Conservation (phyloP, 805 yeast genomes). For the Scheffersomyces lignosus region DNA sequence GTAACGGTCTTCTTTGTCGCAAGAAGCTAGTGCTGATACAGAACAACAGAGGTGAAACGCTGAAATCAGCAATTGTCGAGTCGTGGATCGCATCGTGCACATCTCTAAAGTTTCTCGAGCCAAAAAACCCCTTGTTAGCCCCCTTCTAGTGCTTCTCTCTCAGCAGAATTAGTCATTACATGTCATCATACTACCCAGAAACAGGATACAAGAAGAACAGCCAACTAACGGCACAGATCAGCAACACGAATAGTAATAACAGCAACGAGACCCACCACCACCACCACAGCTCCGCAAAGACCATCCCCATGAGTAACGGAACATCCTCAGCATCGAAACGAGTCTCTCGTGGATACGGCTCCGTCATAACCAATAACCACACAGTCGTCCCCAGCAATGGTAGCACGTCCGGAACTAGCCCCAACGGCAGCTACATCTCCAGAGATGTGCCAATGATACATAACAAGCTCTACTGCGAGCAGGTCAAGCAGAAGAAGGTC, state of each 20-base stretch:
- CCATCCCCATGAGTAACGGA: background rate
- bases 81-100: too few species aligned
- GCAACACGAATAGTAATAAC: too few species aligned
- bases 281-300: constrained; percentile 1
- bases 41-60: too few species aligned
- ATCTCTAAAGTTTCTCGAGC: too few species aligned
- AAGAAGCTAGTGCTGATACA: too few species aligned
- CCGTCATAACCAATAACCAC: background rate
- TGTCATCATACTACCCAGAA: too few species aligned
- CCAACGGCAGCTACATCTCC: background rate
- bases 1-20: too few species aligned
- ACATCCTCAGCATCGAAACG: constrained; percentile 1
- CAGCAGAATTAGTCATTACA: too few species aligned
- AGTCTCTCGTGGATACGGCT: background rate
- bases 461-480: constrained; percentile 30
- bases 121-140: too few species aligned
- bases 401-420: constrained; percentile 1
- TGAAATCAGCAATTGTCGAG: too few species aligned
- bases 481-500: constrained; percentile 9
- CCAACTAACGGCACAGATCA: constrained; percentile 1
- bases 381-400: background rate
- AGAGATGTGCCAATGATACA: constrained; percentile 27
- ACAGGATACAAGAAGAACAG: background rate
- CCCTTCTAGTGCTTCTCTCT: too few species aligned
- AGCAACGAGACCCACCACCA: too few species aligned